phyloP scores from a whole-genome alignment of 2,329 filamentous ascomycete species.

The Thielaviopsis ethacetica region DNA sequence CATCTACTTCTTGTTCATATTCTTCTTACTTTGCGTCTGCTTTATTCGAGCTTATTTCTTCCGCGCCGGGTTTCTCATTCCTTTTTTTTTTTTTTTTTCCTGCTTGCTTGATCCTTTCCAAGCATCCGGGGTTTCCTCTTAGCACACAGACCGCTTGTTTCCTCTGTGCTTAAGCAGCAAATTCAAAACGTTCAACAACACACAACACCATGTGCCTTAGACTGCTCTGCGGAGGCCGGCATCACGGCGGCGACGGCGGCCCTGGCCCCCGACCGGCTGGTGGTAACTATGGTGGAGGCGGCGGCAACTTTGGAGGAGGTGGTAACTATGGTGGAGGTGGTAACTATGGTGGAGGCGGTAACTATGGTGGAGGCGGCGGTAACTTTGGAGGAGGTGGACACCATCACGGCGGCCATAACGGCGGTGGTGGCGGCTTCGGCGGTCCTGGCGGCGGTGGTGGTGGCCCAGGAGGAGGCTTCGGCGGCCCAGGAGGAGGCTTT shows the following conservation, averaged over 20 bases:
- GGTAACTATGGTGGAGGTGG: slow-evolving; percentile 7
- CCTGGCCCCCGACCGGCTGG: slow-evolving; percentile 17
- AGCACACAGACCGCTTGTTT: not conserved
- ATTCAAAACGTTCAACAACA: no score
- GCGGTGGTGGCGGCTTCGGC: not conserved
- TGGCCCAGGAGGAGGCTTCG: not conserved
- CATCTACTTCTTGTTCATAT: no score
- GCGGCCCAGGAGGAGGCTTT: no score
- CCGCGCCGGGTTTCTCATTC: no score
- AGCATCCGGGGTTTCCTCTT: no score
- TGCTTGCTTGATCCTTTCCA: no score
- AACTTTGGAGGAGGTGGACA: not conserved
- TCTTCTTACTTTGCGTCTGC: no score
- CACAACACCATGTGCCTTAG: no score
- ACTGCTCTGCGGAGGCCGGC: not conserved
- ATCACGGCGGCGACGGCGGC: not conserved
- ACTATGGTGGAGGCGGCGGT: slow-evolving; percentile 12
- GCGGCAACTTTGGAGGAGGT: not conserved
- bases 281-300: slow-evolving; percentile 14
- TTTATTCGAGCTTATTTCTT: no score
- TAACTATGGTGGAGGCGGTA: slow-evolving; percentile 18
- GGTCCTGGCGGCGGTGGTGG: no score
- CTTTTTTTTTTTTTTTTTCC: no score
- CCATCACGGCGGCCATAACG: not conserved
- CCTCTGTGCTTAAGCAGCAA: not conserved